Percentiles rank a stretch among this genome's conserved stretches.
phyloP scores from a whole-genome alignment of 78 protist genomes.

The Dictyostelium brefeldianum region DNA sequence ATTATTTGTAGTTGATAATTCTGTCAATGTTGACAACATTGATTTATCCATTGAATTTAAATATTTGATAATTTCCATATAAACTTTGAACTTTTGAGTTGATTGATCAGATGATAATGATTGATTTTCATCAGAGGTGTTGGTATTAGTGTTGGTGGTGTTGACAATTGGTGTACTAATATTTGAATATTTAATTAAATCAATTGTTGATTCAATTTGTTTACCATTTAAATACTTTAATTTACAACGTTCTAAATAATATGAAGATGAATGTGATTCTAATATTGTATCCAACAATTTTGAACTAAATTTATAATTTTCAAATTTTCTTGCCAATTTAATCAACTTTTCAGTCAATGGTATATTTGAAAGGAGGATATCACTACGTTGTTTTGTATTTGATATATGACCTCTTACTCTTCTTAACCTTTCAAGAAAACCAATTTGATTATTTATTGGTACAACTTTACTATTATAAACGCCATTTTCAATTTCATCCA shows the following conservation, averaged over 20 bases:
- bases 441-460: slow-evolving; percentile 48
- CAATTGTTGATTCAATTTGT: slow-evolving; percentile 10
- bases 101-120: background rate
- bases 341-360: slow-evolving; percentile 65
- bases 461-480: background rate
- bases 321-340: slow-evolving; percentile 41
- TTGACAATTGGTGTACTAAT: background rate
- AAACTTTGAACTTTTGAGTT: slow-evolving; percentile 15
- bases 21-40: background rate
- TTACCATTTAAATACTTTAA: slow-evolving; percentile 34
- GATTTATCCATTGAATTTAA: background rate
- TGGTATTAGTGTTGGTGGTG: background rate
- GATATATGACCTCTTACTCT: slow-evolving; percentile 41
- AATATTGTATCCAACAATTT: slow-evolving; percentile 43
- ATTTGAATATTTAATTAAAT: slow-evolving; percentile 9
- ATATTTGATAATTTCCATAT: slow-evolving; percentile 27
- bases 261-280: slow-evolving; percentile 39
- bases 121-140: background rate
- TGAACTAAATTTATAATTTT: slow-evolving; percentile 16
- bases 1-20: slow-evolving; percentile 3
- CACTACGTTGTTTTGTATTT: slow-evolving; percentile 4
- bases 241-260: slow-evolving; percentile 39
- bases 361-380: slow-evolving; percentile 36
- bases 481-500: slow-evolving; percentile 77
- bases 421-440: slow-evolving; percentile 52